Percentiles rank a stretch among this genome's conserved stretches.
Conservation (phyloP, 805 yeast species). For the Ogataea zsoltii region DNA sequence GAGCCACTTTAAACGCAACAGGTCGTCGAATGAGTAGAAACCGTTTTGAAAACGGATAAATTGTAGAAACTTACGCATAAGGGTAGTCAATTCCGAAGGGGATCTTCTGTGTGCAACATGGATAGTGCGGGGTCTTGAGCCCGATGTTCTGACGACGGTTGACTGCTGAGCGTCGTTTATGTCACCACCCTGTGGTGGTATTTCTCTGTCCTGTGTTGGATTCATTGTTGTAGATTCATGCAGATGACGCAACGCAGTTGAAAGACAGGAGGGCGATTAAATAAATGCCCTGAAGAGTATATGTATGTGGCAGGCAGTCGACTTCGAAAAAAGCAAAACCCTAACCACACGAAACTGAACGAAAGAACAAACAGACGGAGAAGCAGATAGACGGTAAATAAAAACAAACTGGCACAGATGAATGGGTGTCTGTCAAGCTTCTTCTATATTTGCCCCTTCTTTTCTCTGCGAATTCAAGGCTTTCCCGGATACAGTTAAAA, state of each 20-base stretch:
- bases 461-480: not conserved
- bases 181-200: conserved; percentile 10
- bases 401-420: no score
- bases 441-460: conserved; percentile 1
- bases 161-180: conserved; percentile 27
- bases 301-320: not conserved
- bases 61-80: conserved; percentile 60
- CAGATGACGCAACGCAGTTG: not conserved
- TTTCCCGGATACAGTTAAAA: not conserved
- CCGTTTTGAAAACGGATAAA: no score
- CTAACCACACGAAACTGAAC: not conserved
- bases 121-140: conserved; percentile 54
- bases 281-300: not conserved
- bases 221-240: conserved; percentile 9
- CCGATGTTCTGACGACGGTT: conserved; percentile 34
- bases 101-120: conserved; percentile 97
- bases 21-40: no score
- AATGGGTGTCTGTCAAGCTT: no score
- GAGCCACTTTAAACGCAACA: not conserved
- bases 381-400: not conserved
- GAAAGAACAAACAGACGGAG: not conserved
- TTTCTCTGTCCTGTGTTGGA: conserved; percentile 14
- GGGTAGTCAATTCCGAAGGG: conserved; percentile 89
- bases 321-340: not conserved
- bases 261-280: not conserved